Conservation (phyloP, 768 basidiomycete species). For the Favolaschia claudopus region DNA sequence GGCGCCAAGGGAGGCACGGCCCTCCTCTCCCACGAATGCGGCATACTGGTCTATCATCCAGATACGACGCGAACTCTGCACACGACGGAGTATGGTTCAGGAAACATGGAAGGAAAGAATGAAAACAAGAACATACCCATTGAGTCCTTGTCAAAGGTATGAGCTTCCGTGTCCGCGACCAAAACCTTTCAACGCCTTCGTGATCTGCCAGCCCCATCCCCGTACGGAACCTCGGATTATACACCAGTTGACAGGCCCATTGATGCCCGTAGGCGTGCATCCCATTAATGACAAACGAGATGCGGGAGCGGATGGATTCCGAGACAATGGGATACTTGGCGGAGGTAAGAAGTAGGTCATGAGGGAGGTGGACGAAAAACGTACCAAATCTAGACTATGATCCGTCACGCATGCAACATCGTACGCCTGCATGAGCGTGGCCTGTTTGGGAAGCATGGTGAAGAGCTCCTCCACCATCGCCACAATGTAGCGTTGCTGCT, state of each 20-base stretch:
- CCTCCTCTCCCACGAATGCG: slow-evolving; percentile 31
- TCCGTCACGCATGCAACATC: slow-evolving; percentile 44
- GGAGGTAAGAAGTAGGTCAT: not conserved
- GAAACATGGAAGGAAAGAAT: not conserved
- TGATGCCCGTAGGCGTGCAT: slow-evolving; percentile 47
- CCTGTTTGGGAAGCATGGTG: slow-evolving; percentile 32
- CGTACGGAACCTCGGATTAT: slow-evolving; percentile 37
- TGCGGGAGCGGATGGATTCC: slow-evolving; percentile 15
- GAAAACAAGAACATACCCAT: slow-evolving; percentile 17
- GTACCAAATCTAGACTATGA: slow-evolving; percentile 26
- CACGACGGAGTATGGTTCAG: not conserved
- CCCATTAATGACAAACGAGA: slow-evolving; percentile 36
- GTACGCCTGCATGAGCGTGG: slow-evolving; percentile 38
- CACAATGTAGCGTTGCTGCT: slow-evolving; percentile 48
- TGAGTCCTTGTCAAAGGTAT: slow-evolving; percentile 26
- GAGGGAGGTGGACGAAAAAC: not conserved
- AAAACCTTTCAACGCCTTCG: slow-evolving; percentile 43
- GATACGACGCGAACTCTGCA: slow-evolving; percentile 27
- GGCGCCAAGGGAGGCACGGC: slow-evolving; percentile 37
- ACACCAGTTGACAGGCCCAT: slow-evolving; percentile 43
- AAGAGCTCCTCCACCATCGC: slow-evolving; percentile 41
- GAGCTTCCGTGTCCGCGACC: slow-evolving; percentile 36
- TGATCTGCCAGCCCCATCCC: slow-evolving; percentile 44
- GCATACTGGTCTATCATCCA: slow-evolving; percentile 45
- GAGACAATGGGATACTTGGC: slow-evolving; percentile 34